phyloP scores from a whole-genome alignment of 2,329 filamentous ascomycete genomes.

The Colletotrichum musicola region DNA sequence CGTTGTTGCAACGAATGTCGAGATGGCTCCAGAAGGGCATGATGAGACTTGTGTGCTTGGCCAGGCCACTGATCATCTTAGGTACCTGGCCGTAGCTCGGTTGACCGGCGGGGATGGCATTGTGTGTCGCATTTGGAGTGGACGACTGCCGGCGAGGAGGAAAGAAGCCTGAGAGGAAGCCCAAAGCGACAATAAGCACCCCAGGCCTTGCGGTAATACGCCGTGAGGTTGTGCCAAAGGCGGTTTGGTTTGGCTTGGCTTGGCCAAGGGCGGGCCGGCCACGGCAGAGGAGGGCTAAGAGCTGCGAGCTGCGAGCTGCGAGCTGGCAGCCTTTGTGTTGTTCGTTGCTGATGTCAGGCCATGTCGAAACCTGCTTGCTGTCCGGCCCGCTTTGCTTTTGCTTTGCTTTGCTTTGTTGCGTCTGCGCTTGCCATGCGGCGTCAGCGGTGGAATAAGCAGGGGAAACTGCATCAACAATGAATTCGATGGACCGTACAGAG shows the following conservation, averaged over 20 bases:
- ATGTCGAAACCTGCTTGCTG: neutral
- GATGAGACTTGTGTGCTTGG: conserved; percentile 27
- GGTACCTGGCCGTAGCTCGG: conserved; percentile 6
- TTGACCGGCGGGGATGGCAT: conserved; percentile 1
- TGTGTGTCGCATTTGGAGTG: conserved; percentile 4
- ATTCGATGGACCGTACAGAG: too few relatives aligned
- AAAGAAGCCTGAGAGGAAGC: neutral
- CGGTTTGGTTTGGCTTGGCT: too few relatives aligned
- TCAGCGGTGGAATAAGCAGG: neutral
- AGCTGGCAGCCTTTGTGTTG: neutral
- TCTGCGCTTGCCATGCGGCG: conserved; percentile 1
- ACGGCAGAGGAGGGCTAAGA: neutral
- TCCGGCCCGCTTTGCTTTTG: neutral
- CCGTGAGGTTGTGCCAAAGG: too few relatives aligned
- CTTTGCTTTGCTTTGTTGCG: conserved; percentile 11
- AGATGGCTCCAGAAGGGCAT: conserved; percentile 22
- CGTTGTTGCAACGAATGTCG: conserved; percentile 35
- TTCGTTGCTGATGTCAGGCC: conserved; percentile 19
- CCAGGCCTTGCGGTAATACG: neutral
- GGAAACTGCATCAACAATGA: conserved; percentile 9
- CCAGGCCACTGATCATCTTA: conserved; percentile 13
- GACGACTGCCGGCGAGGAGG: neutral
- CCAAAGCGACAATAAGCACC: neutral
- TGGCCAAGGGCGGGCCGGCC: too few relatives aligned
- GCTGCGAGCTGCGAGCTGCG: neutral